A percentile compares a stretch with the other conserved stretches of the same genome.
These are phyloP conservation scores for Tricholoma sp. DNA, from an alignment of 768 basidiomycete genomes.

Conservation along the genomic window DNA sequence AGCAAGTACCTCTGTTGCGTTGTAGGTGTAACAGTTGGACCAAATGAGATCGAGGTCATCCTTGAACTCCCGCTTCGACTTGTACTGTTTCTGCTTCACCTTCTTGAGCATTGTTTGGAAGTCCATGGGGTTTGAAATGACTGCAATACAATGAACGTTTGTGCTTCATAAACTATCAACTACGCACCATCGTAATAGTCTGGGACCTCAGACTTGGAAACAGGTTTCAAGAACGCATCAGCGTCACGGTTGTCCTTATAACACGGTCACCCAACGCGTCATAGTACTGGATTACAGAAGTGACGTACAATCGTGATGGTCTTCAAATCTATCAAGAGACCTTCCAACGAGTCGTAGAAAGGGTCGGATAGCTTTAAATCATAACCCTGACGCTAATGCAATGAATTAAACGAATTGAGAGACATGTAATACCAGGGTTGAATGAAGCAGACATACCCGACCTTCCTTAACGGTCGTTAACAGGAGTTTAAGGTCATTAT, in stretches of 20 bases:
- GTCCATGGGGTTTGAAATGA: slow-evolving; percentile 95
- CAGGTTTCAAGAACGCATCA: slow-evolving; percentile 90
- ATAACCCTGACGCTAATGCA: slow-evolving; percentile 43
- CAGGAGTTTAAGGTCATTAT: slow-evolving; percentile 75
- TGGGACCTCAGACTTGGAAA: slow-evolving; percentile 82
- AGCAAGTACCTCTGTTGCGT: slow-evolving; percentile 74
- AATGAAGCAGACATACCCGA: slow-evolving; percentile 55
- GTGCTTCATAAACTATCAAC: slow-evolving; percentile 5
- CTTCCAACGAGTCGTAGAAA: slow-evolving; percentile 93
- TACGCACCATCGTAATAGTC: slow-evolving; percentile 88
- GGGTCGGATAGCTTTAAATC: slow-evolving; percentile 77
- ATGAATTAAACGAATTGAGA: slow-evolving; percentile 1
- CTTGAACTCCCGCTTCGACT: slow-evolving; percentile 90
- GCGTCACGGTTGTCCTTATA: slow-evolving; percentile 81
- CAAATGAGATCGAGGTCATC: slow-evolving; percentile 95
- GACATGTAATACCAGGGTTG: slow-evolving; percentile 5
- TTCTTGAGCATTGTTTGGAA: slow-evolving; percentile 89
- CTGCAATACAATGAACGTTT: slow-evolving; percentile 35
- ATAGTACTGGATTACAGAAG: slow-evolving; percentile 7
- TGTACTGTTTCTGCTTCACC: slow-evolving; percentile 88
- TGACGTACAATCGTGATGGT: slow-evolving; percentile 60
- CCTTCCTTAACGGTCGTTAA: slow-evolving; percentile 83
- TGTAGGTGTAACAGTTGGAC: slow-evolving; percentile 92
- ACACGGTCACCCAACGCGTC: slow-evolving; percentile 23
- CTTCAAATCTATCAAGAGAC: slow-evolving; percentile 79